Evolutionary conservation across 495 filamentous ascomycete species (phyloP), one percentile per base, ranked within the genome.

Genomic region (Lepraria neglecta): DNA sequence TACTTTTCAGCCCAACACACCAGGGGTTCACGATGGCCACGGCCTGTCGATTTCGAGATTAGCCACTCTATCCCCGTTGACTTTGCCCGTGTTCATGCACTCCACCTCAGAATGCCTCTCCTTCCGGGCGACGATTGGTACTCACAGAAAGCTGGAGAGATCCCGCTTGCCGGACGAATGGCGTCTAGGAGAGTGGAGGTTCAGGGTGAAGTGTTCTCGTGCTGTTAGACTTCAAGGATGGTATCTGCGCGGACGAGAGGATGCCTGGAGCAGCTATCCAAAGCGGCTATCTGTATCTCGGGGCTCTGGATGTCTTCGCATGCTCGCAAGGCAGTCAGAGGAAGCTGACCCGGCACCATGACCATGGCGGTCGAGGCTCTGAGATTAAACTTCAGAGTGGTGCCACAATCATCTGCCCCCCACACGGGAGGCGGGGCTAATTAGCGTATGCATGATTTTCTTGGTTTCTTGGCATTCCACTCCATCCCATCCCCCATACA

Each of bases 161-260:
- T 38, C 35, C 27, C 44, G 17, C 35, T 43, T 6, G 15, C 38
- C 59, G 50, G 52, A 61, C 46, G 59, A 61, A 56, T 56, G 59
- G 59, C 52, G 19, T 21, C 35, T 14, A 38, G 11, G 12, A 3
- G 6, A n/a, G 14, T 33, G 15, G 27, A 33, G 24, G 10, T 48
- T 3, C 30, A 33, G 43, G 3, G 33, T 4, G 15, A 35, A n/a
- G 14, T 14, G 24, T 15, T 42, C 21, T 12, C 24, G 19, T 30
- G 27, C 10, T 0, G 15, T 52, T 53, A 7, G 48, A 35, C 14
- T 35, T 33, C 30, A 2, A 7, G 17, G 42, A 12, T 3, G 4
- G 28, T 38, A 38, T 9, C 35, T 30, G 28, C 31, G 44, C 59
- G 59, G 56, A 59, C 56, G 6, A 56, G 51, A 42, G 59, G 59